Base-by-base conservation (phyloP, 805 yeast species). In the Wilhelminamyces savonicus region DNA sequence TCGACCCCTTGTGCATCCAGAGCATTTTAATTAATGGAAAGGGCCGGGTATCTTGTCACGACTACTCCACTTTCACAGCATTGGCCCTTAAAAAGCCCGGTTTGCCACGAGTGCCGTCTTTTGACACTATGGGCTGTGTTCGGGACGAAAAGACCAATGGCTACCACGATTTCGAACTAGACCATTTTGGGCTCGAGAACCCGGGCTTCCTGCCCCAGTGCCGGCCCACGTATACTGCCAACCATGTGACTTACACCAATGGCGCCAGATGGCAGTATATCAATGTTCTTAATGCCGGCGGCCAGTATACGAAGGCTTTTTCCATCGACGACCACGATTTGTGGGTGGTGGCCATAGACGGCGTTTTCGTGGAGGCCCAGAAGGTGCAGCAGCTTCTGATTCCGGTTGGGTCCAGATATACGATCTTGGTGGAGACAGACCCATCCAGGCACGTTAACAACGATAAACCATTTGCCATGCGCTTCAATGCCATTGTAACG, bases 1-100 rank as follows among this genome's bases (percentile, higher is more conserved):
- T 56, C 27, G 63, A 57, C 28, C 62, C 64, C 2, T 41, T 56
- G 10, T 58, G 62, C 34, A 43, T 54, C 21, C 52, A 44, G 34
- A 45, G 56, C 28, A 39, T 56, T 6, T 35, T 56, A 16, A 27
- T 53, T 28, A 56, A 56, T 27, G 62, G 62, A 8, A 48, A 40
- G 35, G 62, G 59, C 5, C 39, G 53, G 26, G 38, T 51, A 4
- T 30, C 32, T 25, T 54, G 59, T 30, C 48, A 46, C 25, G 34
- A 29, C 3, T 30, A 36, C 4, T 18, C 26, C 16, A 34, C 36
- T 8, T 40, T 40, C 24, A 29, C 31, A n/a, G 32, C 28, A 13
- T 34, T 44, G 18, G 41, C 46, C n/a, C n/a, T n/a, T 4, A 34
- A 31, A 7, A 41, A 42, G 21, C 37, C 41, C 28, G 36, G 11